Conservation (phyloP, 208 protist species). For the Leishmania guyanensis region DNA sequence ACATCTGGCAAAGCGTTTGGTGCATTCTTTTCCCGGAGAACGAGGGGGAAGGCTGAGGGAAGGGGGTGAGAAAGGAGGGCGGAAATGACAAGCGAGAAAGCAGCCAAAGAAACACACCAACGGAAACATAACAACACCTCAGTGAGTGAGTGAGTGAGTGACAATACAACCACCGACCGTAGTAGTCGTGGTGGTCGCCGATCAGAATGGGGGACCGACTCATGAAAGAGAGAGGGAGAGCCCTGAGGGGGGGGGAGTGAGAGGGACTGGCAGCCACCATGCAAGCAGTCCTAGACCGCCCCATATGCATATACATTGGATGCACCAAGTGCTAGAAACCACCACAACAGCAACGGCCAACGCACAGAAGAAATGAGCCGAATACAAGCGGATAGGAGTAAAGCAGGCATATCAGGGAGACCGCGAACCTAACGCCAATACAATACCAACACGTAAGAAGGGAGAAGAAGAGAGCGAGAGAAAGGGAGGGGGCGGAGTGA, state of each 20-base stretch:
- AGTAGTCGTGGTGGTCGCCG: background rate
- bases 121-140: background rate
- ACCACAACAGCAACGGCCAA: no score
- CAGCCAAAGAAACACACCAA: background rate
- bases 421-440: no score
- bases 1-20: background rate
- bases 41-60: no score
- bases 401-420: background rate
- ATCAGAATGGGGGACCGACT: background rate
- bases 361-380: no score
- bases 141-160: background rate
- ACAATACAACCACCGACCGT: background rate
- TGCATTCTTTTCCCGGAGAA: no score
- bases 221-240: background rate
- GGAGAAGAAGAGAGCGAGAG: background rate
- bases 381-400: no score
- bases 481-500: background rate
- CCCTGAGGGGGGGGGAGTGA: no score
- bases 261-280: background rate
- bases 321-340: no score
- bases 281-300: background rate
- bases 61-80: no score
- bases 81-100: no score
- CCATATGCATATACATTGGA: background rate
- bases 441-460: background rate